Evolutionary conservation across 2,329 filamentous ascomycete species (phyloP).

Genomic region (Botrytis squamosa): DNA sequence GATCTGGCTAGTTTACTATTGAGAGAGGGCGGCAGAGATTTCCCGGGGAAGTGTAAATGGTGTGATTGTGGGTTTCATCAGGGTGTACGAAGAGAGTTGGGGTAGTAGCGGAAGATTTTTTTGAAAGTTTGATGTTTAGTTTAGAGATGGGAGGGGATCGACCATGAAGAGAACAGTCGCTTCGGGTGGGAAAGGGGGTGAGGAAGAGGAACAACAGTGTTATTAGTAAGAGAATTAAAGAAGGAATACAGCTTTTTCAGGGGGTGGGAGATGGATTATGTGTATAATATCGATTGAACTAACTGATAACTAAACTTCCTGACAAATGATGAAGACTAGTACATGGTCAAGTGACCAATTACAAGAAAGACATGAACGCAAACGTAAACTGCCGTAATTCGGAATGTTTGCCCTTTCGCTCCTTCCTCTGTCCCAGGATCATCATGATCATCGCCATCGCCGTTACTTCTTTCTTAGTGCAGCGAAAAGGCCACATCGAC

Average conservation of each 20-base stretch:
- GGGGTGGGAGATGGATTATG: background rate
- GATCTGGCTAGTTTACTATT: background rate
- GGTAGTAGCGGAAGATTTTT: background rate
- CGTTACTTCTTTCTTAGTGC: background rate
- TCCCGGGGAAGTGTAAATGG: no score
- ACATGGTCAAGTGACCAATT: background rate
- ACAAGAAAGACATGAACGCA: background rate
- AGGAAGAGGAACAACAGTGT: background rate
- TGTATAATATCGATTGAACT: background rate
- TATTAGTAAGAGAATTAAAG: background rate
- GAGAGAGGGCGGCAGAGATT: background rate
- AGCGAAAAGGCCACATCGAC: background rate
- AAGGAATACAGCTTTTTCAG: background rate
- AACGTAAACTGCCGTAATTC: background rate
- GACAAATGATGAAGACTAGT: background rate
- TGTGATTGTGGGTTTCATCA: background rate
- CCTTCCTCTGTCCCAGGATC: background rate
- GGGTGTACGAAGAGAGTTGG: background rate
- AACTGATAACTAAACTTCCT: background rate
- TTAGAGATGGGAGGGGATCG: background rate
- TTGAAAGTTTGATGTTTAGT: background rate
- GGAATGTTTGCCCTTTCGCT: no score
- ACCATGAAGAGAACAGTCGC: no score
- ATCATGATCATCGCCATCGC: background rate
- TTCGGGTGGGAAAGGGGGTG: background rate